Evolutionary conservation across 169 alveolate genomes (phyloP).

Genomic region (Eimeria acervulina): DNA sequence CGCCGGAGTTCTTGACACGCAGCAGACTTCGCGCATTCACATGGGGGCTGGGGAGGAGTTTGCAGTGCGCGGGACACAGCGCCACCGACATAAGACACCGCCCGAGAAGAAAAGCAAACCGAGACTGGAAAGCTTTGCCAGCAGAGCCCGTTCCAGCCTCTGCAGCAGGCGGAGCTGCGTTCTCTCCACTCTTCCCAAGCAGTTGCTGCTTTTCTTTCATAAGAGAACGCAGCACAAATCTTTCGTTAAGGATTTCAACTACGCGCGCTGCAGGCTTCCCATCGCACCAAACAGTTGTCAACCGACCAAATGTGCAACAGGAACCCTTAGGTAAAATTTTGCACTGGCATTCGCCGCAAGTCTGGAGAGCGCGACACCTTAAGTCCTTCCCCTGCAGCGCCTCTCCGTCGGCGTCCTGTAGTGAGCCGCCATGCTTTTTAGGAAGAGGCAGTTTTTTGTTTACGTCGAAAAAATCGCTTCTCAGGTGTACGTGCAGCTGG

Average conservation of each 20-base stretch:
- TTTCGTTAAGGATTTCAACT: slow-evolving; percentile 40
- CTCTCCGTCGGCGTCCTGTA: not conserved
- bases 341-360: slow-evolving; percentile 22
- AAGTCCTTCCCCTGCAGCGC: not conserved
- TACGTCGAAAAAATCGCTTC: not conserved
- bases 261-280: slow-evolving; percentile 68
- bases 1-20: not conserved
- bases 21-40: not conserved
- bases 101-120: not conserved
- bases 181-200: not conserved
- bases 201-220: not conserved
- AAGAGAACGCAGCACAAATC: slow-evolving; percentile 5
- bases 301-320: slow-evolving; percentile 41
- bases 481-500: slow-evolving; percentile 29
- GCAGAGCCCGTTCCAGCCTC: not conserved
- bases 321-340: not conserved
- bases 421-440: not conserved
- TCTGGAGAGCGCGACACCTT: not conserved
- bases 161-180: not conserved
- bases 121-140: not conserved
- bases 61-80: slow-evolving; percentile 26
- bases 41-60: slow-evolving; percentile 27
- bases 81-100: slow-evolving; percentile 57
- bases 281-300: slow-evolving; percentile 49
- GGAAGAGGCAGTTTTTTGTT: not conserved